phyloP scores from a whole-genome alignment of 345 rosid genomes.

The thale cress (Arabidopsis thaliana) region TAIR10.1 NC_003070.9:19501001-19501500 shows the following conservation, averaged over 20 bases:
- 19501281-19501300: slow-evolving; percentile 17
- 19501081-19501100: slow-evolving; percentile 85
- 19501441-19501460: slow-evolving; percentile 8
- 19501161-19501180: slow-evolving; percentile 50
- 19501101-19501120: slow-evolving; percentile 83
- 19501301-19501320: slow-evolving; percentile 16
- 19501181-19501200: slow-evolving; percentile 1
- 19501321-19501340: slow-evolving; percentile 37
- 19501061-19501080: slow-evolving; percentile 84
- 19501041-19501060: slow-evolving; percentile 87
- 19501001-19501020: slow-evolving; percentile 68
- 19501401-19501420: slow-evolving; percentile 84
- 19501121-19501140: slow-evolving; percentile 81
- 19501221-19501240: slow-evolving; percentile 5
- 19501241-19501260: slow-evolving; percentile 19
- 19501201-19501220: not conserved
- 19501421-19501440: not conserved
- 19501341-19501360: slow-evolving; percentile 78
- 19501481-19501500: slow-evolving; percentile 12
- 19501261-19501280: slow-evolving; percentile 1
- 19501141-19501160: slow-evolving; percentile 83
- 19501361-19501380: slow-evolving; percentile 97
- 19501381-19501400: slow-evolving; percentile 91
- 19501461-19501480: slow-evolving; percentile 10
- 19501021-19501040: slow-evolving; percentile 85